Evolutionary conservation across 2,329 filamentous ascomycete species (phyloP).

Genomic region (Scopulariopsis brevicaulis): DNA sequence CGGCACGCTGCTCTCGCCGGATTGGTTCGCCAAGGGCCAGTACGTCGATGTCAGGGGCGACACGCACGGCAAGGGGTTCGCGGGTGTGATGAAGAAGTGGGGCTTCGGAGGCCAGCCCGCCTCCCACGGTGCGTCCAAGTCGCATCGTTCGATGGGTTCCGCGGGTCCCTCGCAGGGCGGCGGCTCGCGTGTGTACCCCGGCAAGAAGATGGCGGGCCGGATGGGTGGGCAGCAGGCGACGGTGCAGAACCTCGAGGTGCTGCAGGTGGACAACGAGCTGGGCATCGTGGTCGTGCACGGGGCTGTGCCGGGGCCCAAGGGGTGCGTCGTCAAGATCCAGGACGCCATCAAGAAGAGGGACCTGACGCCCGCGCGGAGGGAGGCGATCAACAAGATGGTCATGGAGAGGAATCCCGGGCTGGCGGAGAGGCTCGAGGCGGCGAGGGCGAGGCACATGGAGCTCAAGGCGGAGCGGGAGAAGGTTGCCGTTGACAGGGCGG

Average conservation of each 20-base stretch:
- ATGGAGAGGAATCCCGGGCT: constrained; percentile 34
- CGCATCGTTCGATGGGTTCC: constrained; percentile 86
- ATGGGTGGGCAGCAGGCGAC: constrained; percentile 90
- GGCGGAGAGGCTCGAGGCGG: constrained; percentile 32
- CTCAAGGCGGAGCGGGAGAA: constrained; percentile 29
- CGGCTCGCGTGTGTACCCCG: constrained; percentile 84
- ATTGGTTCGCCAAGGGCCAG: constrained; percentile 86
- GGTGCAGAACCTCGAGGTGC: constrained; percentile 79
- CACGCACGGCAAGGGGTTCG: constrained; percentile 83
- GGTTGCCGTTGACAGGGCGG: constrained; percentile 2
- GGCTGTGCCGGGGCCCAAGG: constrained; percentile 78
- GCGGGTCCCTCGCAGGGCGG: constrained; percentile 81
- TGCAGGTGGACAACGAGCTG: constrained; percentile 78
- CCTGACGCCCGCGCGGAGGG: constrained; percentile 10
- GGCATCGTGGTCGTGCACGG: constrained; percentile 85
- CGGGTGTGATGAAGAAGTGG: constrained; percentile 95
- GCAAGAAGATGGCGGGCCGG: constrained; percentile 94
- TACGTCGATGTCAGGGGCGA: constrained; percentile 76
- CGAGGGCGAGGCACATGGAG: constrained; percentile 37
- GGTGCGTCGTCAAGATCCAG: constrained; percentile 71
- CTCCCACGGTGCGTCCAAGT: constrained; percentile 90
- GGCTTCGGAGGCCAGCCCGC: constrained; percentile 82
- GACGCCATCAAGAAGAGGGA: constrained; percentile 78
- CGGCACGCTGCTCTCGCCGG: constrained; percentile 66
- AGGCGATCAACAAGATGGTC: constrained; percentile 16